A percentile compares a stretch with the other conserved stretches of the same genome.
Conservation (phyloP, 192 early-diverging fungal species). For the Pilaira anomala region DNA sequence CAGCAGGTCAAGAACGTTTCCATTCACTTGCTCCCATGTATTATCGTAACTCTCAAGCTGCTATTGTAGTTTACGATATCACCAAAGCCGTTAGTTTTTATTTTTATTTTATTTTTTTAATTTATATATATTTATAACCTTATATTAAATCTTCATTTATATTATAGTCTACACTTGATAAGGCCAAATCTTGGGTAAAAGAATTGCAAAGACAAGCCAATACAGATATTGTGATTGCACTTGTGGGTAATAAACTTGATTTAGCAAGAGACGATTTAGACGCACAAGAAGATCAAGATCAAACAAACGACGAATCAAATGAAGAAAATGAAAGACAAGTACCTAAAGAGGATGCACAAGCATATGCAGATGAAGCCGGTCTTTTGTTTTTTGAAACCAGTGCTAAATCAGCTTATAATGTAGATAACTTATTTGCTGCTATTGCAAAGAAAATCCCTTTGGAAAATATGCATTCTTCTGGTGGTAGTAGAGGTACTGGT, state of each 20-base stretch:
- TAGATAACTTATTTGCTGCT: slow-evolving; percentile 89
- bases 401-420: slow-evolving; percentile 86
- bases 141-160: background rate
- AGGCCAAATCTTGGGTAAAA: slow-evolving; percentile 97
- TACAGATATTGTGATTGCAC: slow-evolving; percentile 95
- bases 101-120: background rate
- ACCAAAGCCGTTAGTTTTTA: slow-evolving; percentile 61
- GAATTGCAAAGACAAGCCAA: slow-evolving; percentile 98
- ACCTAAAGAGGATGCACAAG: slow-evolving; percentile 50
- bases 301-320: slow-evolving; percentile 19
- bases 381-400: slow-evolving; percentile 91
- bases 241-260: slow-evolving; percentile 98
- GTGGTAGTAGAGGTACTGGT: background rate
- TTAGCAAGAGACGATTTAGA: slow-evolving; percentile 41
- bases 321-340: slow-evolving; percentile 31
- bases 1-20: slow-evolving; percentile 98
- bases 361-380: slow-evolving; percentile 62
- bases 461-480: background rate
- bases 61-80: slow-evolving; percentile 96
- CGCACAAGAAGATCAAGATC: slow-evolving; percentile 11
- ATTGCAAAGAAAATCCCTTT: slow-evolving; percentile 26
- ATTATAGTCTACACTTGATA: slow-evolving; percentile 79
- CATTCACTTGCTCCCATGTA: slow-evolving; percentile 91
- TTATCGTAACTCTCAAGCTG: slow-evolving; percentile 97
- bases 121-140: background rate